Evolutionary conservation across 352 stramenopile species (phyloP), one percentile per base, ranked within the genome.

Genomic region (Globisporangium carolinianum): DNA sequence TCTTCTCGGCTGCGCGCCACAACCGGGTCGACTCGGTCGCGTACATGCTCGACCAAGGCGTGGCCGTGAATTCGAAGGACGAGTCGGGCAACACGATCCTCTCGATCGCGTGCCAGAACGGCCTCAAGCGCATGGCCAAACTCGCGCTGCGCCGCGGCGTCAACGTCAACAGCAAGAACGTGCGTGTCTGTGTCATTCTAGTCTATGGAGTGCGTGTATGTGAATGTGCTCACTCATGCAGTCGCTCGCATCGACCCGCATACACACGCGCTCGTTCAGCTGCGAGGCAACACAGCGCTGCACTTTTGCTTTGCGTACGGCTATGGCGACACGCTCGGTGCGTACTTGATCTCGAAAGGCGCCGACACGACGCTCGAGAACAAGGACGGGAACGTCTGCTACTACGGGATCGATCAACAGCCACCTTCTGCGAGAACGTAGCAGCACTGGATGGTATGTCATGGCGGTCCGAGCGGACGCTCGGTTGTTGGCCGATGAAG

Each of bases 301-400:
- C 89, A 97, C 50, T 97, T 95, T 58, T 97, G 87, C 68, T 96
- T 94, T 59, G 76, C 79, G 17, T 96, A 95, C 60, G 85, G 83
- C 32, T 96, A 96, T 56, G 85, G 80, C 35, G 81, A 94, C 46
- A 89, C 80, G n/a, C 65, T 97, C 7, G 84, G 83, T 36, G 82
- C 73, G 48, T 97, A 97, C 58, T 69, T 97, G 51, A 81, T 96
- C 48, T 89, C 76, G 36, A 97, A 97, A 64, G 87, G 87, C 45
- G 87, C 86, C 11, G 82, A 92, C 58, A 79, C 82, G 35, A 65
- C 62, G 18, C 57, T 95, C 54, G 60, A 65, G 12, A 96, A 96
- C 69, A 65, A 76, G 17, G 73, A 91, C 32, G 79, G 80, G 0
- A 47, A 70, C 5, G 53, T 73, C 8, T 94, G 85, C 64, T 90